A percentile compares a stretch with the other conserved stretches of the same genome.
These are phyloP conservation scores for Dictyostelium capitatum DNA, from an alignment of 78 protist genomes.

Conservation along the genomic window DNA sequence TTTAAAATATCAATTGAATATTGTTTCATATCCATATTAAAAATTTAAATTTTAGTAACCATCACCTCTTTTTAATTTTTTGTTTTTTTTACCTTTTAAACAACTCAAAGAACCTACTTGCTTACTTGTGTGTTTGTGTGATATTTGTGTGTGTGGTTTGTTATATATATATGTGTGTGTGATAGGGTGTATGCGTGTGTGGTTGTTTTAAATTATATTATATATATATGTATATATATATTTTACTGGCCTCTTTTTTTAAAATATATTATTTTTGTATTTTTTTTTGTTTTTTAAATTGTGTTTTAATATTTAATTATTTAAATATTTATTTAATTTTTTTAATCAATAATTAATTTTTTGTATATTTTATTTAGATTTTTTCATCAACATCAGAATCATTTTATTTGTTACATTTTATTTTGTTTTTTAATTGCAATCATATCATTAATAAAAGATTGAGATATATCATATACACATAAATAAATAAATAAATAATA, in stretches of 20 bases:
- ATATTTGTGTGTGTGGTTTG: background rate
- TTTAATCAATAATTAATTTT: background rate
- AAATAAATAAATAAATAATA: background rate
- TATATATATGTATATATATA: background rate
- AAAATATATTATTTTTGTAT: too few relatives aligned
- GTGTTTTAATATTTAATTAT: background rate
- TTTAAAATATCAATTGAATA: constrained; percentile 8
- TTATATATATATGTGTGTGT: background rate
- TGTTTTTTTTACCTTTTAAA: background rate
- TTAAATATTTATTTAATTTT: background rate
- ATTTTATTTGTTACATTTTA: background rate
- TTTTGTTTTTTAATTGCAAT: background rate
- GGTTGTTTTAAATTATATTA: background rate
- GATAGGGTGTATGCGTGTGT: background rate
- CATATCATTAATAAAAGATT: constrained; percentile 1
- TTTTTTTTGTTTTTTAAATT: background rate
- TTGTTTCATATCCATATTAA: background rate
- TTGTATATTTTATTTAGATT: background rate
- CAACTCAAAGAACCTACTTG: background rate
- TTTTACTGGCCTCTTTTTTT: background rate
- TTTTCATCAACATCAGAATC: constrained; percentile 18
- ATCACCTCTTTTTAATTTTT: background rate
- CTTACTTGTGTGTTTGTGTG: background rate
- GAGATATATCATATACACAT: background rate
- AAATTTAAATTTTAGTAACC: background rate